A percentile compares a stretch with the other conserved stretches of the same genome.
Conservation (phyloP, 441 rosid species). For the Pelargonium fulgidum region DNA sequence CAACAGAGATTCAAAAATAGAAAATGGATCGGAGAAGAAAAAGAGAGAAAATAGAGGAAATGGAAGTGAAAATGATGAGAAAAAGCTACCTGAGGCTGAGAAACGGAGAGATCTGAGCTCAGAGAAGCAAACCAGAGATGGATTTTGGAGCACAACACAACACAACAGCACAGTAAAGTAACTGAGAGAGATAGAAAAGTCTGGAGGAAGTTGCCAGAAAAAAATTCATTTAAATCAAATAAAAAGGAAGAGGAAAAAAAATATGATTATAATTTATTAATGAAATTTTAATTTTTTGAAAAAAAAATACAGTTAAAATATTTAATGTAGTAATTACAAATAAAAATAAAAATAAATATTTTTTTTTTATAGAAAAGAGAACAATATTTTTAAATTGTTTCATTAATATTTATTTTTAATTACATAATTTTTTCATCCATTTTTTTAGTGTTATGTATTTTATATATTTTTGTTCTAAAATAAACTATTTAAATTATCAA, state of each 20-base stretch:
- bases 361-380: too few relatives aligned
- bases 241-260: too few relatives aligned
- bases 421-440: too few relatives aligned
- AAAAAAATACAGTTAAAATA: too few relatives aligned
- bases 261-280: background rate
- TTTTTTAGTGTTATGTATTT: too few relatives aligned
- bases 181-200: background rate
- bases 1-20: slow-evolving; percentile 6
- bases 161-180: background rate
- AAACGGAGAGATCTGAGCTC: background rate
- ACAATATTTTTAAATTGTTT: too few relatives aligned
- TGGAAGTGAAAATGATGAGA: background rate
- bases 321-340: too few relatives aligned
- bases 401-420: too few relatives aligned
- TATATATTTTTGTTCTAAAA: too few relatives aligned
- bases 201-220: slow-evolving; percentile 19
- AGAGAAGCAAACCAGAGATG: background rate
- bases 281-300: too few relatives aligned
- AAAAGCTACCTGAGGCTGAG: background rate
- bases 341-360: too few relatives aligned
- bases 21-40: background rate
- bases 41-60: background rate
- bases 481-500: too few relatives aligned
- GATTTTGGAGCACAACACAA: background rate
- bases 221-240: background rate